Conservation (phyloP, 2,329 filamentous ascomycete species). For the Penicillium corylophilum region DNA sequence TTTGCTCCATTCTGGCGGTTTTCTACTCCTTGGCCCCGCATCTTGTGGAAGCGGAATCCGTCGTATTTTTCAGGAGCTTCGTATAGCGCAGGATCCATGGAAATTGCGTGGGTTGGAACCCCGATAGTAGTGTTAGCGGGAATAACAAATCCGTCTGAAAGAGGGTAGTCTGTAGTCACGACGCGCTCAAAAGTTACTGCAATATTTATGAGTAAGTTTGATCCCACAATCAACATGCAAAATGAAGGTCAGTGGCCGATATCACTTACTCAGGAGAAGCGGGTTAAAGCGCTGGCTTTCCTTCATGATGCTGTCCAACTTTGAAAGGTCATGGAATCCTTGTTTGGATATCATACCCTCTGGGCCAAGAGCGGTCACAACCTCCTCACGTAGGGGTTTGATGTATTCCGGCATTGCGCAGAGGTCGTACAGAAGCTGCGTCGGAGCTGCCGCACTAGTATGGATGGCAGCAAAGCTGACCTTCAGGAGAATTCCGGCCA, state of each 20-base stretch:
- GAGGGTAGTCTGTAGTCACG: neutral
- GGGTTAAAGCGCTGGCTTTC: slow-evolving; percentile 4
- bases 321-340: slow-evolving; percentile 2
- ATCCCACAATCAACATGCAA: too few relatives aligned
- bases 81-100: neutral
- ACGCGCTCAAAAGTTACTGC: neutral
- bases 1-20: too few relatives aligned
- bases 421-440: slow-evolving; percentile 6
- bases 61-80: neutral
- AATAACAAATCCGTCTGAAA: neutral
- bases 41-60: neutral
- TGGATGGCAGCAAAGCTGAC: slow-evolving; percentile 4
- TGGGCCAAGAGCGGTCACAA: neutral
- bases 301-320: slow-evolving; percentile 10
- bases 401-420: neutral
- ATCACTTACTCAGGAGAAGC: neutral
- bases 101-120: neutral
- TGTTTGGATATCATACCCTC: slow-evolving; percentile 1
- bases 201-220: neutral
- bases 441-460: slow-evolving; percentile 4
- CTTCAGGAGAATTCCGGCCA: too few relatives aligned
- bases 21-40: neutral
- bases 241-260: too few relatives aligned
- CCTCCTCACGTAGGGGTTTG: slow-evolving; percentile 6
- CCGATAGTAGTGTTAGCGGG: neutral